Conservation (phyloP, 2,329 filamentous ascomycete genomes). For the Sporothrix luriei region DNA sequence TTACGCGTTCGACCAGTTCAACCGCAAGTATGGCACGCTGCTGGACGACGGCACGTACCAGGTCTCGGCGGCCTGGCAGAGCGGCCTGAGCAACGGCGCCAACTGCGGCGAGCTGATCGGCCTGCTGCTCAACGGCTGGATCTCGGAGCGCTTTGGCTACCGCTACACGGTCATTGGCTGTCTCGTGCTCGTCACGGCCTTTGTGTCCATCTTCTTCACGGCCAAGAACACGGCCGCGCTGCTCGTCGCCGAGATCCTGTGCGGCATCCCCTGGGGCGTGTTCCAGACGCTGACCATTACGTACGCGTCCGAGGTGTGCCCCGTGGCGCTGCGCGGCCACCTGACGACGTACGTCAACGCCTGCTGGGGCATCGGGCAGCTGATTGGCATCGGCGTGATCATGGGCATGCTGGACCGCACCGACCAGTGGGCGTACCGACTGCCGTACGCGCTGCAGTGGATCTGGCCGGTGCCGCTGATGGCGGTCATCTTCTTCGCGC, state of each 20-base stretch:
- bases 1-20: conserved; percentile 56
- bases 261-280: conserved; percentile 55
- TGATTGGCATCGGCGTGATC: conserved; percentile 73
- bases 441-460: conserved; percentile 75
- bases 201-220: conserved; percentile 67
- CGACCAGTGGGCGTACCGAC: conserved; percentile 64
- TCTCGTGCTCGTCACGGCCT: conserved; percentile 56
- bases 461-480: conserved; percentile 71
- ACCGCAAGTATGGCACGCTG: conserved; percentile 58
- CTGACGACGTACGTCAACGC: conserved; percentile 76
- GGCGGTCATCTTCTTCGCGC: conserved; percentile 67
- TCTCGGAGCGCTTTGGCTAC: conserved; percentile 69
- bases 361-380: conserved; percentile 76
- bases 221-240: conserved; percentile 61
- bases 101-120: conserved; percentile 67
- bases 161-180: conserved; percentile 64
- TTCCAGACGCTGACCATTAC: conserved; percentile 54
- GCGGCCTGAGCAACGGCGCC: conserved; percentile 59
- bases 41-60: conserved; percentile 52
- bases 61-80: conserved; percentile 64
- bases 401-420: conserved; percentile 65
- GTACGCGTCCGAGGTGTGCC: conserved; percentile 73
- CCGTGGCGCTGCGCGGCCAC: conserved; percentile 70
- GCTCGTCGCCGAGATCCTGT: conserved; percentile 63
- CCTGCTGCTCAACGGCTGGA: conserved; percentile 65